These are phyloP conservation scores for Acanthamoeba lenticulata DNA, from an alignment of 208 protist genomes.

Conservation along the genomic window DNA sequence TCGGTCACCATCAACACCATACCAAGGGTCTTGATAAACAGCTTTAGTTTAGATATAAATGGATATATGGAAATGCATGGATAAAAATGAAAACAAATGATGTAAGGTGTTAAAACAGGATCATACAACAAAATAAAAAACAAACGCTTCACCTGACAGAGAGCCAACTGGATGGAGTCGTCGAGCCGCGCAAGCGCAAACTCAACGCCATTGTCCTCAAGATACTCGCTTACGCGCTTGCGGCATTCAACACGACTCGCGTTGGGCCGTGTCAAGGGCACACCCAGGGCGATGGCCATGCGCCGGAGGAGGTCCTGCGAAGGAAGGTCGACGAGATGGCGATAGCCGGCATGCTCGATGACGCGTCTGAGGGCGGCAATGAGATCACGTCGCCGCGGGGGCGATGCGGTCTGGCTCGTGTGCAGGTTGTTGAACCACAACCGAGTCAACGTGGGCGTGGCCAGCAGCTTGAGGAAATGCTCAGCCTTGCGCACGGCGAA, in stretches of 20 bases:
- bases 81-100: not conserved
- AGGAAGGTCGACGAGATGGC: not conserved
- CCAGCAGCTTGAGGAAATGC: not conserved
- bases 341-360: not conserved
- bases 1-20: not conserved
- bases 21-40: not conserved
- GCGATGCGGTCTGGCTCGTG: not conserved
- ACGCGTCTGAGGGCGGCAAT: not conserved
- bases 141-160: not conserved
- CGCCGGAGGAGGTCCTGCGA: not conserved
- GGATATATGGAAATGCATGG: not conserved
- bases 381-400: not conserved
- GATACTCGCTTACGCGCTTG: not conserved
- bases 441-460: not conserved
- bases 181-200: not conserved
- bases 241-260: not conserved
- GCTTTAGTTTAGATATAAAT: not conserved
- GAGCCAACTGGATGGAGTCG: not conserved
- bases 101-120: not conserved
- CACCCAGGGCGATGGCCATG: not conserved
- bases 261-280: not conserved
- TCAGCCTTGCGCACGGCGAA: not conserved
- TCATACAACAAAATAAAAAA: not conserved
- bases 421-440: not conserved
- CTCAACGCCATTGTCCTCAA: not conserved